These are phyloP conservation scores for Ustilago shanxiensis DNA, from an alignment of 1,284 basidiomycete genomes.

Conservation along the genomic window DNA sequence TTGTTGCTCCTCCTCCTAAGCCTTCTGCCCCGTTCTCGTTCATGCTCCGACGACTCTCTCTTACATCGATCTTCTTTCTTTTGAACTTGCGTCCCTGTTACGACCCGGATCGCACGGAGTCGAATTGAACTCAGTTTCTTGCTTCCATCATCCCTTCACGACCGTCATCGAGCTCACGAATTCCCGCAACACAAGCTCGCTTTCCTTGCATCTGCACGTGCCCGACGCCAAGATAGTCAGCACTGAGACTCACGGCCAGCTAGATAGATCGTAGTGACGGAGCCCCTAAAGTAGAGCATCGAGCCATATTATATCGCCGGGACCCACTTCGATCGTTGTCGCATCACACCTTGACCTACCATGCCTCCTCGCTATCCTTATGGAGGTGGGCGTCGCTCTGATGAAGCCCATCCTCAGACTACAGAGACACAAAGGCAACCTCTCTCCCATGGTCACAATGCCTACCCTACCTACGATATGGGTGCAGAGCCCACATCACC, in stretches of 20 bases:
- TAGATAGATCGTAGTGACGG: neutral
- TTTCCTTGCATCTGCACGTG: constrained; percentile 9
- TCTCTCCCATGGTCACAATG: constrained; percentile 19
- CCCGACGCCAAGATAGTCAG: neutral
- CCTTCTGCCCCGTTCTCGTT: neutral
- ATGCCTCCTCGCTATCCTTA: constrained; percentile 49
- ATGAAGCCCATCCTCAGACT: constrained; percentile 31
- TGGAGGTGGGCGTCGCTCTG: constrained; percentile 28
- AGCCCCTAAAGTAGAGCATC: neutral
- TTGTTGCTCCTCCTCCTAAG: neutral
- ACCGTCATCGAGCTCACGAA: neutral
- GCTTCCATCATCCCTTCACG: constrained; percentile 1
- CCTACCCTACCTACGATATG: constrained; percentile 56
- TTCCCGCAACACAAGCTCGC: neutral
- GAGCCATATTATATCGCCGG: neutral
- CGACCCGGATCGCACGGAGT: neutral
- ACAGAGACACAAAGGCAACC: constrained; percentile 26
- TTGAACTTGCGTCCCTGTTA: neutral
- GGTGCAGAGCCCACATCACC: constrained; percentile 41
- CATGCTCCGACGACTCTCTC: constrained; percentile 1
- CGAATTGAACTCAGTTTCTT: neutral
- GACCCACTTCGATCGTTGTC: constrained; percentile 33
- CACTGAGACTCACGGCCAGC: neutral
- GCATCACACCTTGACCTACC: neutral
- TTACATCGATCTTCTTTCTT: neutral